Evolutionary conservation across 495 filamentous ascomycete genomes (phyloP), one percentile per base, ranked within the genome.

Genomic region (Talaromyces thailandensis): DNA sequence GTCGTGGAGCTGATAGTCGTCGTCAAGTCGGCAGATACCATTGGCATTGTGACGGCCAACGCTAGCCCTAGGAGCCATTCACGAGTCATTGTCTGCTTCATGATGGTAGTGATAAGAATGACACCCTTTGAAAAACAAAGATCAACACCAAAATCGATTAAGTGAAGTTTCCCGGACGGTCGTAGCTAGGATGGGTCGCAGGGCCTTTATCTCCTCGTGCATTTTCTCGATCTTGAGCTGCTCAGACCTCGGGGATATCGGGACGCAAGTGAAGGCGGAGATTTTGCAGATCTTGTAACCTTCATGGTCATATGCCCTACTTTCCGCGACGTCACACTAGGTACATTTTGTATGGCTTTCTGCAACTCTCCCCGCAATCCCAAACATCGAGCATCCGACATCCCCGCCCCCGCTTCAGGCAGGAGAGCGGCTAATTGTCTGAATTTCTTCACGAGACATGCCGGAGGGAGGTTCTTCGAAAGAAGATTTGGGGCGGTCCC

Each of bases 1-100:
- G 70, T 48, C 21, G 57, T 12, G 28, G 56, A 58, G 56, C 32
- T 58, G 28, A 58, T 37, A 4, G 28, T 37, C n/a, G 56, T 58
- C 25, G 56, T 58, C 56, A 55, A 16, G 24, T 55, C 51, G 9
- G 51, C 51, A n/a, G 51, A 25, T 26, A 24, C 51, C 2, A 14
- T 28, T 25, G 51, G 51, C 23, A 55, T 16, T 16, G 24, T 26
- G 26, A 24, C 51, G 23, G 14, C 2, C 23, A 55, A 28, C 23
- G 24, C 51, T 28, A 55, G 51, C 23, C 26, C 26, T 7, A 55
- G 51, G 26, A 55, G 9, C 51, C 23, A 25, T 28, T 55, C 16
- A n/a, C 9, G 26, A n/a, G 14, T 25, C 24, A 55, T 26, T 53
- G 7, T 26, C 51, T 14, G 51, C 51, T 55, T 55, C 51, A 55